phyloP scores from a whole-genome alignment of 1,139 yeast species.

The Candida sanyaensis region DNA sequence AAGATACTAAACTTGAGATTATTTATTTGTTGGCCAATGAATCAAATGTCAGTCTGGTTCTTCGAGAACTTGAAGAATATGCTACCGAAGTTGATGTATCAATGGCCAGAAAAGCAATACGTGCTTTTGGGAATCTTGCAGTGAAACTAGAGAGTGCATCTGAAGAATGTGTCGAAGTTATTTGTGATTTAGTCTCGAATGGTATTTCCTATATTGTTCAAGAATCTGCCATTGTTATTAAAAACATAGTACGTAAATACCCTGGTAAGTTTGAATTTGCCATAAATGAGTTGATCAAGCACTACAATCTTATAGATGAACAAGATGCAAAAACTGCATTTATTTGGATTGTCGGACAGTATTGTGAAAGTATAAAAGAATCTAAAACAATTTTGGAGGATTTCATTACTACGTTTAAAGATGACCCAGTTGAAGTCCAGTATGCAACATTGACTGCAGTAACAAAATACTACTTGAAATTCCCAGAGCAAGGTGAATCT shows the following conservation, averaged over 20 bases:
- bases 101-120: conserved; percentile 82
- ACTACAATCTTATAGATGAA: conserved; percentile 59
- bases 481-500: conserved; percentile 57
- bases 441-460: conserved; percentile 72
- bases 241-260: conserved; percentile 75
- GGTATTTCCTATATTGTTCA: conserved; percentile 78
- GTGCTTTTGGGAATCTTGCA: conserved; percentile 90
- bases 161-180: conserved; percentile 60
- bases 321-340: conserved; percentile 79
- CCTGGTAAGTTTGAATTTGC: conserved; percentile 50
- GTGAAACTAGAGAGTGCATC: conserved; percentile 65
- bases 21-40: conserved; percentile 76
- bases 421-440: conserved; percentile 74
- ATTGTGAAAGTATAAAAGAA: conserved; percentile 51
- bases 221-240: conserved; percentile 75
- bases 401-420: conserved; percentile 49
- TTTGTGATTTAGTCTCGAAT: conserved; percentile 61
- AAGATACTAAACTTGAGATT: conserved; percentile 88
- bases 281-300: conserved; percentile 41
- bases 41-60: conserved; percentile 58
- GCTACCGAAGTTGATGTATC: conserved; percentile 85
- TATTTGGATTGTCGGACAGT: conserved; percentile 85
- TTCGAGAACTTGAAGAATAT: conserved; percentile 79
- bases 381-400: conserved; percentile 49
- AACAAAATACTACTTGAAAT: conserved; percentile 64